phyloP scores from a whole-genome alignment of 75 land plant species.

The Isoetes taiwanensis region DNA sequence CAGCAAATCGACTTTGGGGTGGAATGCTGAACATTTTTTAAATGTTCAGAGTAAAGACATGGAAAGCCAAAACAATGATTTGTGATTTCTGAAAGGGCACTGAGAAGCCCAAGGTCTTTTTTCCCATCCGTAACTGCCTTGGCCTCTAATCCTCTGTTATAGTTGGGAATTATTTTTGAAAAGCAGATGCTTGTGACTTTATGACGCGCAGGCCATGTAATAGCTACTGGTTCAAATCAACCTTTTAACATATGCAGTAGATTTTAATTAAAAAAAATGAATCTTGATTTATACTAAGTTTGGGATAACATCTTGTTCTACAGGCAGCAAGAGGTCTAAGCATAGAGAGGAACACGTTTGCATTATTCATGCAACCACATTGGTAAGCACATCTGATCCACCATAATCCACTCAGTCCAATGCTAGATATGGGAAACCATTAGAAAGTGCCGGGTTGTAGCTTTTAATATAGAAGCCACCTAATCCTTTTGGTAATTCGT shows the following conservation, averaged over 20 bases:
- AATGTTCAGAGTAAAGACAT: neutral
- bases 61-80: neutral
- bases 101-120: no score
- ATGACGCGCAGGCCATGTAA: no score
- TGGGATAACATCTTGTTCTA: neutral
- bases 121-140: no score
- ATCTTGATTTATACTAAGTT: neutral
- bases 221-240: no score
- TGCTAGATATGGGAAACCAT: neutral
- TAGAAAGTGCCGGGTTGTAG: neutral
- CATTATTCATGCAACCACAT: constrained; percentile 94
- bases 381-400: constrained; percentile 65
- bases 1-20: no score
- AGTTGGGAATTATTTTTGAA: neutral
- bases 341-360: constrained; percentile 82
- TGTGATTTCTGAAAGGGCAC: no score
- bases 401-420: neutral
- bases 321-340: constrained; percentile 58
- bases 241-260: no score
- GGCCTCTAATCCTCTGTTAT: neutral
- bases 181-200: neutral
- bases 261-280: no score
- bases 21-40: no score
- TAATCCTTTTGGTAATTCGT: neutral
- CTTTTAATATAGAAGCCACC: neutral